Evolutionary conservation across 352 stramenopile genomes (phyloP).

Genomic region (Saprolegnia diclina): DNA sequence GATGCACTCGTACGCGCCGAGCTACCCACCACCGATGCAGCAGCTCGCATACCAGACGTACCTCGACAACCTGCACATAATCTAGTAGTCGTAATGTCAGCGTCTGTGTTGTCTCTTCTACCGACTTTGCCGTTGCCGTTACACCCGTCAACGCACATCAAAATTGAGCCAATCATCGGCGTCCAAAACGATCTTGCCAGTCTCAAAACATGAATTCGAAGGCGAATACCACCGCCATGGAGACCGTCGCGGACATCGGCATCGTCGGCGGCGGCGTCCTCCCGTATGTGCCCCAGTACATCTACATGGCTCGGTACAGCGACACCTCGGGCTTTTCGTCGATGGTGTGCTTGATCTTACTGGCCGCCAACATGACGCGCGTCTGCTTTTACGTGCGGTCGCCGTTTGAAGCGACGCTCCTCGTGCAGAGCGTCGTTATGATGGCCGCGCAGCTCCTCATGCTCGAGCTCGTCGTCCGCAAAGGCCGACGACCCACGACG

Average conservation of each 20-base stretch:
- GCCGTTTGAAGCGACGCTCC: not conserved
- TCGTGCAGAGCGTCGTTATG: constrained; percentile 6
- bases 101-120: no score
- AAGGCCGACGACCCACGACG: not conserved
- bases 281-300: constrained; percentile 3
- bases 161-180: no score
- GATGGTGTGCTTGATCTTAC: constrained; percentile 1
- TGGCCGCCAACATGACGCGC: constrained; percentile 1
- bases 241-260: not conserved
- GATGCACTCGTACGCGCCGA: not conserved
- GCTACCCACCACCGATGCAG: not conserved
- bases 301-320: not conserved
- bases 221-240: constrained; percentile 17
- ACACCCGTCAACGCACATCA: no score
- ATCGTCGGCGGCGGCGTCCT: constrained; percentile 5
- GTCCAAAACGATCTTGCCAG: no score
- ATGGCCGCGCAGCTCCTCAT: not conserved
- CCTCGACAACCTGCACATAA: constrained; percentile 14
- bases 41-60: constrained; percentile 8
- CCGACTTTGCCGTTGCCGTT: no score
- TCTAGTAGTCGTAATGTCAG: no score
- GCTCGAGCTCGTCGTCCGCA: constrained; percentile 5
- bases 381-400: constrained; percentile 1
- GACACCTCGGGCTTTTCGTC: constrained; percentile 6
- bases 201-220: no score